Conservation (phyloP, 257 asterid genomes). For the Eucommia ulmoides region DNA sequence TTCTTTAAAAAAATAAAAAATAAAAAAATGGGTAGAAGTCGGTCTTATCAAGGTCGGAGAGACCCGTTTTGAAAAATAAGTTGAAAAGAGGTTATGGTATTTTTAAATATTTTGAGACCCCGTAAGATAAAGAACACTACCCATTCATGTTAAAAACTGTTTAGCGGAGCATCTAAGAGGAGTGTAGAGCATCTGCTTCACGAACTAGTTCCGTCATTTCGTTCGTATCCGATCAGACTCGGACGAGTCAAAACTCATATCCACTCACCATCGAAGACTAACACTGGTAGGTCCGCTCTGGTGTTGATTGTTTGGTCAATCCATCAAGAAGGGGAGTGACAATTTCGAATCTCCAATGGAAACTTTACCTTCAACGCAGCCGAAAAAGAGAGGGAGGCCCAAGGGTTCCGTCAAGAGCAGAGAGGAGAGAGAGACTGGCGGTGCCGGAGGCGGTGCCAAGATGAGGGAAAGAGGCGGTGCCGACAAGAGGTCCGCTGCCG, state of each 20-base stretch:
- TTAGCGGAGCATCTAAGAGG: too few relatives aligned
- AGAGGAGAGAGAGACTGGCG: constrained; percentile 36
- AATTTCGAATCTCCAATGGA: background rate
- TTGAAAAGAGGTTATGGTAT: too few relatives aligned
- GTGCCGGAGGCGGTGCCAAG: constrained; percentile 11
- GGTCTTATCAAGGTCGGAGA: too few relatives aligned
- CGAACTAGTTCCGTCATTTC: too few relatives aligned
- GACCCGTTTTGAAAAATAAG: too few relatives aligned
- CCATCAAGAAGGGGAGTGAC: too few relatives aligned
- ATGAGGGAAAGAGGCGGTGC: constrained; percentile 33
- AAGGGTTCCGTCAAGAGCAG: constrained; percentile 79
- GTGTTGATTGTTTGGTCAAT: background rate
- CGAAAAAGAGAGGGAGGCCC: constrained; percentile 88
- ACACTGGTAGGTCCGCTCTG: background rate
- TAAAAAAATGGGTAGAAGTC: too few relatives aligned
- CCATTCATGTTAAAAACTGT: too few relatives aligned
- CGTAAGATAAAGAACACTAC: too few relatives aligned
- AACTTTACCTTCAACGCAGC: constrained; percentile 40
- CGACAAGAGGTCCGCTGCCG: constrained; percentile 27
- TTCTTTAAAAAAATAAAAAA: too few relatives aligned
- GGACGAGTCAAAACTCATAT: background rate
- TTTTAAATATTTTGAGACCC: too few relatives aligned
- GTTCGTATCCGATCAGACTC: constrained; percentile 59
- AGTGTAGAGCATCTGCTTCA: too few relatives aligned
- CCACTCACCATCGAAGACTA: background rate